Base-by-base conservation (phyloP, 495 filamentous ascomycete genomes). In the Neurospora africana region DNA sequence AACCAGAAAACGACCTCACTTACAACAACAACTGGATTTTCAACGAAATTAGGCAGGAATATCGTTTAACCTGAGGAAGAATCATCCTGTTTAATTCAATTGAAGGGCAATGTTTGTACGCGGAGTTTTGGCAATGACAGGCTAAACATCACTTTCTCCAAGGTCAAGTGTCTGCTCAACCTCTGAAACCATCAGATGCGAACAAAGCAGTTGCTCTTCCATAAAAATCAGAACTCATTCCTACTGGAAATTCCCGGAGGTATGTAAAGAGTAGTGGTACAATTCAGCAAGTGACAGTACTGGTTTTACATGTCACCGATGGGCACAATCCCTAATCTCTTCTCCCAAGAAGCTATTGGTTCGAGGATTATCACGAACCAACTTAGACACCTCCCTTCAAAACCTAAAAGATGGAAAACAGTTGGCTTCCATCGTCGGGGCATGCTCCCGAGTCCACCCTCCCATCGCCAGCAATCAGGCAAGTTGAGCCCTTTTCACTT, bases 371-470 rank as follows among this genome's bases (percentile, higher is more conserved):
- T 58, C 41, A 30, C 53, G 37, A 37, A 23, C 37, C 11, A 27
- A 33, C 5, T 30, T 15, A n/a, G 36, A 33, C 19, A 40, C 40
- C 21, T 5, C 27, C 38, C 21, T 74, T 70, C 23, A 19, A 35
- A 27, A 33, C 27, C 72, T 76, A 71, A 80, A 81, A 78, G 71
- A 87, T 83, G 10, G 84, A 84, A 69, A 85, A 86, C 40, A 82
- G 69, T 74, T 86, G 81, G 9, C 79, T 79, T 10, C 80, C 80
- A 71, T 82, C 79, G 13, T 80, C 80, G 1, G 78, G 75, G 69
- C 85, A 86, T 11, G 78, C 76, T 4, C 81, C 80, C 15, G 81
- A 79, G 35, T 81, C 79, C 21, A 87, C 78, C 68, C 79, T 82
- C 19, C 73, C 75, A 27, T 79, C 73, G 23, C 80, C 83, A 35